Evolutionary conservation across 2,329 filamentous ascomycete species (phyloP), one percentile per base, ranked within the genome.

Genomic region (Whalleya microplaca): DNA sequence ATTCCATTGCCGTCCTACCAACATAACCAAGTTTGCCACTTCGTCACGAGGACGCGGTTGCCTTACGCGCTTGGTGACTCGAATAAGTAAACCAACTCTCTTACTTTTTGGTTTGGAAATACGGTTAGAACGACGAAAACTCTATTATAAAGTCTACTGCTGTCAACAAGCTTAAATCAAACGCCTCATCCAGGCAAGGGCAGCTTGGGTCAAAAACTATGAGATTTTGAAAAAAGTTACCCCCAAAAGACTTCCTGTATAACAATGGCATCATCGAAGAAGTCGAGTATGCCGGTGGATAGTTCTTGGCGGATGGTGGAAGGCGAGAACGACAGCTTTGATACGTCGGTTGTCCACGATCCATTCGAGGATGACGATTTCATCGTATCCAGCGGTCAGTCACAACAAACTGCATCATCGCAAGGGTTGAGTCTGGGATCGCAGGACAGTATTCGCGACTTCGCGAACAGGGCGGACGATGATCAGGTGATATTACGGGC

Each of bases 241-340:
- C 45, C 32, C 37, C n/a, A n/a, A 21, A 42, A 18, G 44, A 46
- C 20, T 52, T 23, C 23, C 12, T 3, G 19, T 44, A 23, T n/a
- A 55, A 56, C 32, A 32, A 69, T 70, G 68, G 62, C 58, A 44
- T 58, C 62, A 54, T 63, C 63, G 2, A 64, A 61, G 45, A 56
- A 59, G 51, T 56, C 59, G 18, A 52, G 61, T 16, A 66, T 78
- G 16, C 76, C 77, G 37, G 75, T 83, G 42, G 80, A 83, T 60
- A 78, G 79, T 61, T 85, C 83, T 19, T 86, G 83, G 83, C 83
- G 83, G 63, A 77, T 86, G 72, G 82, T 86, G 12, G 83, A 86
- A 55, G 82, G 78, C 66, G 83, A 85, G 53, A 79, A 85, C 68
- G 83, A 85, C 66, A 84, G 81, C 65, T 85, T 85, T 67, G 83